Evolutionary conservation across 495 filamentous ascomycete species (phyloP).

Genomic region (Talaromyces nanjingensis): DNA sequence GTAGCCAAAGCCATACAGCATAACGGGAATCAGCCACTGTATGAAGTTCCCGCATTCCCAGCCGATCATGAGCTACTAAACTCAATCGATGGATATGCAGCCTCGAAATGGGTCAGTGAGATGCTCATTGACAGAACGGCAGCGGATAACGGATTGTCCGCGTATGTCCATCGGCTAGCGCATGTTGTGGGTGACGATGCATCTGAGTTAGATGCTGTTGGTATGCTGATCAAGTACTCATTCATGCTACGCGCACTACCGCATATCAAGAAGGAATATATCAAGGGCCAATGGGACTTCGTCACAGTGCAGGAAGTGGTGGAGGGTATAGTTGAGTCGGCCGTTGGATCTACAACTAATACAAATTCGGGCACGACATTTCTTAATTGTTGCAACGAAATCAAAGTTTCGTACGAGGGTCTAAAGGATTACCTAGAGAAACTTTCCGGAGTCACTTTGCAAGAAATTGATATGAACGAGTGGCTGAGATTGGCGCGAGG

Average conservation of each 20-base stretch:
- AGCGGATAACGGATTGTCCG: slow-evolving; percentile 19
- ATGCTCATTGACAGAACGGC: slow-evolving; percentile 31
- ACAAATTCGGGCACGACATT: background rate
- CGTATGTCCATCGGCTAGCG: slow-evolving; percentile 34
- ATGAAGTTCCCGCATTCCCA: slow-evolving; percentile 1
- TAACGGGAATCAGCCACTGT: background rate
- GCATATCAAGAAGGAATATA: background rate
- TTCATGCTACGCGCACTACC: slow-evolving; percentile 12
- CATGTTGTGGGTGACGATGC: slow-evolving; percentile 21
- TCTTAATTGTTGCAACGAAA: background rate
- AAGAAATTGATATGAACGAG: background rate
- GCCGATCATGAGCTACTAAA: slow-evolving; percentile 8
- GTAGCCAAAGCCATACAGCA: background rate
- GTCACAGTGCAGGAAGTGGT: slow-evolving; percentile 3
- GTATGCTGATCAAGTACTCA: slow-evolving; percentile 15
- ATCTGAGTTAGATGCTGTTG: slow-evolving; percentile 13
- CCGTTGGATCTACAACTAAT: background rate
- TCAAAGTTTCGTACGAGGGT: background rate
- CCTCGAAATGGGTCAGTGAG: slow-evolving; percentile 51
- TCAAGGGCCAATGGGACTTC: slow-evolving; percentile 8
- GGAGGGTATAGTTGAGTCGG: background rate
- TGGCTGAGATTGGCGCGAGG: background rate
- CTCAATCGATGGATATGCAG: slow-evolving; percentile 36
- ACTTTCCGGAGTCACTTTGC: background rate
- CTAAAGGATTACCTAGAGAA: slow-evolving; percentile 4